These are phyloP conservation scores for Emmonsiellopsis sp. DNA, from an alignment of 2,329 filamentous ascomycete species.

Conservation along the genomic window DNA sequence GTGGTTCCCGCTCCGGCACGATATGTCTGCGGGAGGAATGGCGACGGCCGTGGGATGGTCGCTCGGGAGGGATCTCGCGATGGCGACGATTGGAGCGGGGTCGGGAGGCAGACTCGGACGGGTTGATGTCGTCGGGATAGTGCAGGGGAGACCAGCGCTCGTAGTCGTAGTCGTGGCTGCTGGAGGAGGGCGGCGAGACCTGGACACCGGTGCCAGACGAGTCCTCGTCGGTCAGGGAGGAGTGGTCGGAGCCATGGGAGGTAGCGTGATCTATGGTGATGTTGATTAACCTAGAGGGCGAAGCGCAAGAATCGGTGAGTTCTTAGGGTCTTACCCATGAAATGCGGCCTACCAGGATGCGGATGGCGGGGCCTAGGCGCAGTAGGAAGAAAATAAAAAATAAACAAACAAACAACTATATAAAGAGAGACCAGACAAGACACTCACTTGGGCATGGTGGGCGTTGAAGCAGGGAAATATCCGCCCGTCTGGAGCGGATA, in stretches of 20 bases:
- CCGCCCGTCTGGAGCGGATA: no score
- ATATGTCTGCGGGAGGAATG: constrained; percentile 29
- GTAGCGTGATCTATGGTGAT: constrained; percentile 33
- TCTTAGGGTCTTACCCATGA: not conserved
- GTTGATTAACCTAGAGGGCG: constrained; percentile 27
- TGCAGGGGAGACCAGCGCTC: constrained; percentile 28
- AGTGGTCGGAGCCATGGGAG: constrained; percentile 30
- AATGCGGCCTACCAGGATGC: no score
- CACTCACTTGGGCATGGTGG: constrained; percentile 14
- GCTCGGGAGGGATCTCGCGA: constrained; percentile 26
- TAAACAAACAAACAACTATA: not conserved
- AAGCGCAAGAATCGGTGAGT: constrained; percentile 3
- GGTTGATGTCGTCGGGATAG: constrained; percentile 39
- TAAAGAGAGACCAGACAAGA: not conserved
- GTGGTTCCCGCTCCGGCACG: constrained; percentile 26
- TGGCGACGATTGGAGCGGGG: constrained; percentile 35
- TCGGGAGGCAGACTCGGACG: constrained; percentile 39
- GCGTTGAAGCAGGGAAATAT: not conserved
- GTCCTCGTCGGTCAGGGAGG: constrained; percentile 30
- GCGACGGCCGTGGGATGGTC: constrained; percentile 27
- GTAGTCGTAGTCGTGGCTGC: constrained; percentile 32
- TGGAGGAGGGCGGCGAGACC: constrained; percentile 33
- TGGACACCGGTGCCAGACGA: constrained; percentile 34
- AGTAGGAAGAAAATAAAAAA: constrained; percentile 4
- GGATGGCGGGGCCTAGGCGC: not conserved